Conservation (phyloP, 176 grass and related monocot species). For the Paspalum notatum region DNA sequence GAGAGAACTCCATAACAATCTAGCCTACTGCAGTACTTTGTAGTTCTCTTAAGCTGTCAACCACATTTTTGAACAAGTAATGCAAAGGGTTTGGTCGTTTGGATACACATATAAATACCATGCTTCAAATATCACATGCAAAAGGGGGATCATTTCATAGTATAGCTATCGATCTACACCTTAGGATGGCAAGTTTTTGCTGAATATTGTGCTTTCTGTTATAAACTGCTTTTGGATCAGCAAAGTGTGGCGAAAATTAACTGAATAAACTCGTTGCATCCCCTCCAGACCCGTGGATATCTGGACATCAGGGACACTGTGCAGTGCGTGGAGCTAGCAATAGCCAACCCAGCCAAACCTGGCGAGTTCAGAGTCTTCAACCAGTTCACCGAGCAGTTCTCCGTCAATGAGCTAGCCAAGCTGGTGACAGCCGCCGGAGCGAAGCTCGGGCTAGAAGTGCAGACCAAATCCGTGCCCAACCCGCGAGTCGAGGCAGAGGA, state of each 20-base stretch:
- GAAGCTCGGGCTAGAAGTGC: constrained; percentile 79
- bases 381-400: constrained; percentile 97
- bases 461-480: constrained; percentile 76
- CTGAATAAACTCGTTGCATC: constrained; percentile 17
- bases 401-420: constrained; percentile 75
- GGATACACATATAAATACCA: background rate
- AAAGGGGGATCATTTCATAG: background rate
- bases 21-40: background rate
- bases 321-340: constrained; percentile 87
- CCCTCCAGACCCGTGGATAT: constrained; percentile 78
- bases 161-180: background rate
- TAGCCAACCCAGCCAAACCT: constrained; percentile 82
- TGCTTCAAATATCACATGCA: background rate
- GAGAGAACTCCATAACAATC: background rate
- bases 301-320: constrained; percentile 94
- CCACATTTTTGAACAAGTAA: background rate
- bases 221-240: background rate
- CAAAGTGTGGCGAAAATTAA: background rate
- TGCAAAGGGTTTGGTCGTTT: too few species aligned
- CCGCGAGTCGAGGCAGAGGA: constrained; percentile 90
- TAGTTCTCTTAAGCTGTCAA: background rate
- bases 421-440: constrained; percentile 73
- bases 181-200: background rate
- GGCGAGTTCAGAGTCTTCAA: constrained; percentile 98
- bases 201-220: background rate